Evolutionary conservation across 345 rosid genomes (phyloP), one percentile per base, ranked within the genome.

Genomic region (Angophora floribunda): DNA sequence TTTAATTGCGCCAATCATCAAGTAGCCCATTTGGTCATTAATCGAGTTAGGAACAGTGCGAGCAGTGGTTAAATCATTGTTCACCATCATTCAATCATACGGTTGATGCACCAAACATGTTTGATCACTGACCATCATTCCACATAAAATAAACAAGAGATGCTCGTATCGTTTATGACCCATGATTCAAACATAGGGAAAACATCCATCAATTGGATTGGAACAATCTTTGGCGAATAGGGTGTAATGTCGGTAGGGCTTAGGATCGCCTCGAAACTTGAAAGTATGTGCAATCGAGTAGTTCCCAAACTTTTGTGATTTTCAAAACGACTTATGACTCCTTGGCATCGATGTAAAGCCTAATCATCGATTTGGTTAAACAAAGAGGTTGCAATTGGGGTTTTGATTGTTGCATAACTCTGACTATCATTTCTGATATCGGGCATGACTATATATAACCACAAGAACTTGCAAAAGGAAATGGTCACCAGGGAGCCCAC

Each of bases 361-460:
- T 0, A 0, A 67, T 22, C 7, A 6, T 67, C 10, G 1, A 67
- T 67, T 36, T 1, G 2, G 1, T 67, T 8, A 32, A 32, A 6
- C 15, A 0, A 32, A 67, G 16, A 1, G 6, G 3, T 8, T 8
- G 41, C 0, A 0, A 67, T 15, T 4, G 9, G 13, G 45, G 4
- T 30, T n/a, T 15, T 7, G 45, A 67, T 16, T 2, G 12, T 15
- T 11, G 30, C 2, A 6, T 67, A 4, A 14, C 2, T 63, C 1
- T 5, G 6, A 1, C 1, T 3, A 10, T n/a, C 16, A n/a, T 30
- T 65, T 65, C 17, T 14, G 0, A 15, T 7, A 3, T 30, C 1
- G 1, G 3, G 41, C 21, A 2, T 7, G 41, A 30, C 21, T 15
- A 15, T 3, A 13, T n/a, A 36, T 6, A 65, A 19, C 2, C 3